Evolutionary conservation across 2,329 filamentous ascomycete species (phyloP), one percentile per base, ranked within the genome.

Genomic region (Colletotrichum sp.): DNA sequence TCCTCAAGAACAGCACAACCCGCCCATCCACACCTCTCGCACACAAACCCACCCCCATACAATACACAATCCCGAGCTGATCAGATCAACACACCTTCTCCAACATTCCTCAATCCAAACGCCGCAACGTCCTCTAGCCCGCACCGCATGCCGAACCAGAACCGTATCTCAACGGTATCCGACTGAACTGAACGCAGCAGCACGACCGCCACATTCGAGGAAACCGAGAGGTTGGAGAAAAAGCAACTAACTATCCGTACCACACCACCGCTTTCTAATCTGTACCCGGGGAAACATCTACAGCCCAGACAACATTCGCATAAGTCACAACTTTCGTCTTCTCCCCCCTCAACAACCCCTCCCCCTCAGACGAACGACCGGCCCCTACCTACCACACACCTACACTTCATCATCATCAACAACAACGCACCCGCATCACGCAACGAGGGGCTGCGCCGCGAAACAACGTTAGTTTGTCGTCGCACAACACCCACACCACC

Each of bases 1-100:
- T 76, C 72, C 75, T 76, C 75, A 76, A 76, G 75, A 76, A 76
- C 66, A 74, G 71, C 66, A 76, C 75, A 74, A 76, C 75, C 75
- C 75, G 72, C 75, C 75, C 75, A 76, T 75, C 75, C 75, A 75
- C 72, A 69, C 52, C 70, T 67, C 57, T 71, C 71, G 52, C 63
- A 75, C 75, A 75, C 71, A 76, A 76, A 73, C 26, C 69, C 75
- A 70, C 66, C 76, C 69, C 63, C 69, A 76, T 76, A 76, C 73
- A 57, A 69, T 76, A 69, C 73, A 76, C 59, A 59, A 52, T 69
- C 57, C 57, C 64, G 52, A 76, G 32, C 32, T 67, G 55, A 70
- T 34, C 71, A 71, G 36, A 69, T 32, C 71, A 69, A 65, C 72
- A 49, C 72, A 21, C 36, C 32, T 69, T 72, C 63, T 65, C 63